Evolutionary conservation across 192 early-diverging fungal species (phyloP), one percentile per base, ranked within the genome.

Genomic region (Coemansia sp.): DNA sequence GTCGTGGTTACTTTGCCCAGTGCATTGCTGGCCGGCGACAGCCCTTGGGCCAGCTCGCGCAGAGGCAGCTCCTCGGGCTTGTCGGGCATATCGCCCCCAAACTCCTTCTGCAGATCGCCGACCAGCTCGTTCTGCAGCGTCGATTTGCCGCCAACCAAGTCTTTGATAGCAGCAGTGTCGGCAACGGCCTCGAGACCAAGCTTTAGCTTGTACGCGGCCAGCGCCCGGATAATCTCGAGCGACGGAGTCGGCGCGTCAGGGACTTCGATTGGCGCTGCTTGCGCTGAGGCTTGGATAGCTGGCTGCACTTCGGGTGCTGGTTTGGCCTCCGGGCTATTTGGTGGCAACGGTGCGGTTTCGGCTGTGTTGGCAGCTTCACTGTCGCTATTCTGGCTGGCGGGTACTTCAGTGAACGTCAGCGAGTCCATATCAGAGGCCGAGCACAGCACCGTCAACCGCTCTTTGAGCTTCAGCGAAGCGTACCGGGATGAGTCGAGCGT

Each of bases 121-220:
- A 95, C 77, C 29, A 97, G 92, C 62, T 97, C 94, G 79, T 97
- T 97, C 65, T 97, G 93, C 26, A 97, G 80, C 21, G 94, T 97
- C 11, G 90, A 92, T 71, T 97, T 97, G 61, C 94, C 94, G 28
- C 89, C 92, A 34, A 95, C 92, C 40, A 97, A 83, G 47, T 97
- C 92, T 79, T 93, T 70, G 50, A 71, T 67, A 29, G 85, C 72
- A 74, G 87, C 87, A 51, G 58, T 62, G 31, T 80, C 62, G 29
- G 87, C 75, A 31, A 97, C 73, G 9, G 91, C 85, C 2, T 80
- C 78, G 2, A 91, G 70, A 8, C 82, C 57, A 64, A 90, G 89
- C 82, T 97, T 97, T 46, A 97, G 81, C 70, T 94, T 97, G 62
- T 97, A 84, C 7, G 92, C 87, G 62, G 93, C 85, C 44, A 94